Evolutionary conservation across 495 filamentous ascomycete genomes (phyloP), one percentile per base, ranked within the genome.

Genomic region (Evansstolkia leycettana): DNA sequence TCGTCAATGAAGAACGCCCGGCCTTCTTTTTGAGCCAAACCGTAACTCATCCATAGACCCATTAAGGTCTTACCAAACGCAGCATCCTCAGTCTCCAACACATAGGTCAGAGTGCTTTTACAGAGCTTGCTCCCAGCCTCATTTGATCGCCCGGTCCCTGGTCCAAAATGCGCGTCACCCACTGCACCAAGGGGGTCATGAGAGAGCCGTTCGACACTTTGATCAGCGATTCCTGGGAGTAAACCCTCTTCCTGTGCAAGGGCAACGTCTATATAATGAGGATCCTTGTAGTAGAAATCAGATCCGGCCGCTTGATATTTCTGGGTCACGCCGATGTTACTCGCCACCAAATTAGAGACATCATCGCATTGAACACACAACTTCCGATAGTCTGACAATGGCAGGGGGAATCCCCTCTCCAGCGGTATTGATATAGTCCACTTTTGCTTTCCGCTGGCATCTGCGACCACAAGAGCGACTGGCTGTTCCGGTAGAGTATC

Each of bases 1-100:
- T 85, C 82, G 44, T 87, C 78, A 42, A 87, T 57, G 54, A 85
- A 84, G 47, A 87, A 88, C 1, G 71, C 66, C 14, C 82, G 55
- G 7, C 64, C 69, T 49, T 88, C 80, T 33, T 72, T 66, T 45
- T 74, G 58, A 4, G 82, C 81, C 24, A 87, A 55, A 8, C 80
- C 82, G 41, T 84, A 87, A 15, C 82, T 75, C 41, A 72, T 76
- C 80, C 82, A 88, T 24, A 87, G 42, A 50, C 76, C 68, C 64
- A 88, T 65, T 38, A 88, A 48, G 1, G 77, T 70, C 24, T 68
- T 74, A 6, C 82, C 82, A 3, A 88, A 52, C 9, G 80, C 81
- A 2, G 75, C 76, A 39, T 82, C 75, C 5, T 55, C 40, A 9
- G 78, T 71, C 46, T 83, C 78, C 41, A 88, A 58, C 6, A 80